These are phyloP conservation scores for Cryptosporidium ryanae DNA, from an alignment of 169 alveolate species.

Conservation along the genomic window DNA sequence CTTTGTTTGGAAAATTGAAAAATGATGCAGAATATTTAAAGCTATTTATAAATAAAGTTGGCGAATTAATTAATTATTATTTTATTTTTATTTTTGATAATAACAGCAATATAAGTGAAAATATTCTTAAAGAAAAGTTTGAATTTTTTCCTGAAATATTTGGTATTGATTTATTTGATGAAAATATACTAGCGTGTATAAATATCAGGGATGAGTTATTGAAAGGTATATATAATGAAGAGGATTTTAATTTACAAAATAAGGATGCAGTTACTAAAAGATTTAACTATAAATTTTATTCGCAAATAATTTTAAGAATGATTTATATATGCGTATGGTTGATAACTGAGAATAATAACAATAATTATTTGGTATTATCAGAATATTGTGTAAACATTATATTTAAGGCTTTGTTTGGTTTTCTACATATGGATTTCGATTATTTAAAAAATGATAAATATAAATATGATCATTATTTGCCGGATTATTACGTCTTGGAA, in stretches of 20 bases:
- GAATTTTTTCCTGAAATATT: conserved; percentile 9
- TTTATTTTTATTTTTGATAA: conserved; percentile 14
- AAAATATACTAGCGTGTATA: conserved; percentile 23
- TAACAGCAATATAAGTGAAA: background rate
- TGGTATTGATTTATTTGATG: conserved; percentile 25
- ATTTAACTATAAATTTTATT: conserved; percentile 39
- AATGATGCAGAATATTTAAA: conserved; percentile 29
- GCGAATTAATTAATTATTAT: conserved; percentile 22
- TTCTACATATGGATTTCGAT: background rate
- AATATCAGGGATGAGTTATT: conserved; percentile 13
- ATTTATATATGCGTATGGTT: conserved; percentile 46
- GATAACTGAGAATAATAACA: conserved; percentile 21
- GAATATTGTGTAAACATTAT: conserved; percentile 16
- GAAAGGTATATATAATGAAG: background rate
- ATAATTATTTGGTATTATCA: conserved; percentile 19
- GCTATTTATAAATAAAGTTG: conserved; percentile 25
- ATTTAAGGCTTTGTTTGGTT: conserved; percentile 18
- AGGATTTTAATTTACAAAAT: background rate
- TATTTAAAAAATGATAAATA: background rate
- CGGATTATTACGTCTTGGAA: conserved; percentile 23
- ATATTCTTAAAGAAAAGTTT: conserved; percentile 7
- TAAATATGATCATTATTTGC: conserved; percentile 10
- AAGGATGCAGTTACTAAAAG: conserved; percentile 25
- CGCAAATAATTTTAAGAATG: conserved; percentile 49
- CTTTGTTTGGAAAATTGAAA: conserved; percentile 35